These are phyloP conservation scores for Grammothele lineata DNA, from an alignment of 768 basidiomycete genomes.

Conservation along the genomic window DNA sequence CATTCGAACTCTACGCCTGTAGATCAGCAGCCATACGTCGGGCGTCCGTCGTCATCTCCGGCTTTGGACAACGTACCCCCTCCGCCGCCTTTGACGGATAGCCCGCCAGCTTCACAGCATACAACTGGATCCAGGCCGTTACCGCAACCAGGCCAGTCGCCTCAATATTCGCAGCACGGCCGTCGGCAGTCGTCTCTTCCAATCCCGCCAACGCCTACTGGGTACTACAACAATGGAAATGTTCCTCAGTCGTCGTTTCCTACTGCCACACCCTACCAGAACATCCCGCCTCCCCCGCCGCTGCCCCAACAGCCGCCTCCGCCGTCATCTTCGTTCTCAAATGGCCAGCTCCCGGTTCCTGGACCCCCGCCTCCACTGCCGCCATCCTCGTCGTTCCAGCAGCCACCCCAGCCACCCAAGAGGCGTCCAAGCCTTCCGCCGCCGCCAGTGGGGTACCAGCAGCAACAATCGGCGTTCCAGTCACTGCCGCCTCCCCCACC, in stretches of 20 bases:
- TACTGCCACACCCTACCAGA: conserved; percentile 8
- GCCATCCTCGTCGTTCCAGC: conserved; percentile 6
- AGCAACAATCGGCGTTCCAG: conserved; percentile 17
- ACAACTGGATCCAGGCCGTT: conserved; percentile 17
- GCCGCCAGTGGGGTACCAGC: conserved; percentile 30
- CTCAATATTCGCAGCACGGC: conserved; percentile 2
- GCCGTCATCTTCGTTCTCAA: conserved; percentile 13
- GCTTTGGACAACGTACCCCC: conserved; percentile 31
- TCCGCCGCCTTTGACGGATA: conserved; percentile 31
- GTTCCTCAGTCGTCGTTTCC: conserved; percentile 4
- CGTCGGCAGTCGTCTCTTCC: conserved; percentile 21
- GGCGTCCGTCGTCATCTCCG: conserved; percentile 20
- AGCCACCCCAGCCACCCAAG: conserved; percentile 16
- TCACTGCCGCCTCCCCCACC: conserved; percentile 21
- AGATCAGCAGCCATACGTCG: conserved; percentile 23
- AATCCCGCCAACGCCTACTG: conserved; percentile 15
- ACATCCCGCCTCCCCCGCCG: conserved; percentile 21
- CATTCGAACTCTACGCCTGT: conserved; percentile 31
- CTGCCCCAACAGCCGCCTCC: conserved; percentile 10
- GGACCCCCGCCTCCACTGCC: conserved; percentile 28
- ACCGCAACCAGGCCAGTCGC: conserved; percentile 12
- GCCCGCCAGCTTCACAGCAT: not conserved
- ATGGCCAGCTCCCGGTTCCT: conserved; percentile 8
- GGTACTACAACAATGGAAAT: conserved; percentile 14
- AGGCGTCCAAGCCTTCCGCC: conserved; percentile 44